Evolutionary conservation across 768 basidiomycete genomes (phyloP).

Genomic region (Lactifluus rugatus): DNA sequence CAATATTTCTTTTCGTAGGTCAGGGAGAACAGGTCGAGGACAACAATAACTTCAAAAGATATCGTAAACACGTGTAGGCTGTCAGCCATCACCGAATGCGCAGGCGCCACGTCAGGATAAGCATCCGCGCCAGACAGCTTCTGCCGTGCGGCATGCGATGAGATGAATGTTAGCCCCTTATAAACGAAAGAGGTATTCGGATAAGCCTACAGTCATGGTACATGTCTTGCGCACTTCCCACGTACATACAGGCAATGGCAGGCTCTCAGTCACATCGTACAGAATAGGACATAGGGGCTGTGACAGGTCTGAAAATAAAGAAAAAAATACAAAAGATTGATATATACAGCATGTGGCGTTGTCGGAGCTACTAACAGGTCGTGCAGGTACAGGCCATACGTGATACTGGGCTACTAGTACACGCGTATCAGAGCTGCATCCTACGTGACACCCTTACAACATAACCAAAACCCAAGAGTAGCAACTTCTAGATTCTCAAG

Average conservation of each 20-base stretch:
- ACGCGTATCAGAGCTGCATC: slow-evolving; percentile 11
- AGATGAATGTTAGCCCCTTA: no score
- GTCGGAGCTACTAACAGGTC: slow-evolving; percentile 5
- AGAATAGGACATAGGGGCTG: slow-evolving; percentile 14
- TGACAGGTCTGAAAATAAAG: not conserved
- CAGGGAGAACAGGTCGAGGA: not conserved
- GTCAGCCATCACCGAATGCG: not conserved
- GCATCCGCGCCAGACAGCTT: not conserved
- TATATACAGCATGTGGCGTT: slow-evolving; percentile 5
- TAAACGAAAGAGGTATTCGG: not conserved
- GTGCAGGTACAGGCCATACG: not conserved
- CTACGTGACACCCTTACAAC: not conserved
- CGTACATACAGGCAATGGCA: slow-evolving; percentile 1
- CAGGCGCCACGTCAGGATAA: not conserved
- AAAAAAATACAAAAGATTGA: not conserved
- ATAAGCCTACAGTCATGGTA: not conserved
- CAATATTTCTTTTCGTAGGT: not conserved
- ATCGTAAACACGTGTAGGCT: slow-evolving; percentile 4
- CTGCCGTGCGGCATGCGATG: not conserved
- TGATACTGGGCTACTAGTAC: not conserved
- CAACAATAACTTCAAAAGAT: not conserved
- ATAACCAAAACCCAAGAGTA: not conserved
- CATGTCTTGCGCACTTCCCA: no score
- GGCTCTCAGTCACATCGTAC: not conserved
- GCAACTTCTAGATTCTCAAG: not conserved